Percentiles rank a stretch among this genome's conserved stretches.
Conservation (phyloP, 352 stramenopile genomes). For the Pythium brachiatum region DNA sequence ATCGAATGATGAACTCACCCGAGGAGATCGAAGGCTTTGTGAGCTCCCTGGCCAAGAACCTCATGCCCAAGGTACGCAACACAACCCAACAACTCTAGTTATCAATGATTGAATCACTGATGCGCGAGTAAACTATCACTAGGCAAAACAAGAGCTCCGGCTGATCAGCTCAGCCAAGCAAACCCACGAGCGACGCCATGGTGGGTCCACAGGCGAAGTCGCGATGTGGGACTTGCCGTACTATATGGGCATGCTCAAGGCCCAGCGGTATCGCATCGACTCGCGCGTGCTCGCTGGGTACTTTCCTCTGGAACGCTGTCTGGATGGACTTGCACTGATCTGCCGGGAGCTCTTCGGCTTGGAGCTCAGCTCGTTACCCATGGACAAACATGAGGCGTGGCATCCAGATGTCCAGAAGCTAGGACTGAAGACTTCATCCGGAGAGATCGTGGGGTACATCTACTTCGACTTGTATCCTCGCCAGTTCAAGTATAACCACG, state of each 20-base stretch:
- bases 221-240: slow-evolving; percentile 95
- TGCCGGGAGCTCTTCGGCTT: slow-evolving; percentile 91
- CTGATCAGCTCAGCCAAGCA: slow-evolving; percentile 65
- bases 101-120: neutral
- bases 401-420: slow-evolving; percentile 89
- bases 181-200: slow-evolving; percentile 42
- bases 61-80: slow-evolving; percentile 64
- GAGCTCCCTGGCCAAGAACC: slow-evolving; percentile 46
- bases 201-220: slow-evolving; percentile 34
- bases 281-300: slow-evolving; percentile 83
- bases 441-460: slow-evolving; percentile 83
- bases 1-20: slow-evolving; percentile 85
- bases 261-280: slow-evolving; percentile 66
- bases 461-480: slow-evolving; percentile 96
- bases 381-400: slow-evolving; percentile 88
- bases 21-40: slow-evolving; percentile 72
- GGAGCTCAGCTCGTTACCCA: slow-evolving; percentile 71
- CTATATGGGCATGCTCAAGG: slow-evolving; percentile 90
- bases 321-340: slow-evolving; percentile 89
- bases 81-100: neutral
- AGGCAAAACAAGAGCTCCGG: slow-evolving; percentile 58
- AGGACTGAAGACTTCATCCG: slow-evolving; percentile 57
- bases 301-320: slow-evolving; percentile 90
- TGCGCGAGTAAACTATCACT: neutral
- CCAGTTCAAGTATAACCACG: slow-evolving; percentile 81